A percentile compares a stretch with the other conserved stretches of the same genome.
These are phyloP conservation scores for Globisporangium cystogenes DNA, from an alignment of 352 stramenopile genomes.

Conservation along the genomic window DNA sequence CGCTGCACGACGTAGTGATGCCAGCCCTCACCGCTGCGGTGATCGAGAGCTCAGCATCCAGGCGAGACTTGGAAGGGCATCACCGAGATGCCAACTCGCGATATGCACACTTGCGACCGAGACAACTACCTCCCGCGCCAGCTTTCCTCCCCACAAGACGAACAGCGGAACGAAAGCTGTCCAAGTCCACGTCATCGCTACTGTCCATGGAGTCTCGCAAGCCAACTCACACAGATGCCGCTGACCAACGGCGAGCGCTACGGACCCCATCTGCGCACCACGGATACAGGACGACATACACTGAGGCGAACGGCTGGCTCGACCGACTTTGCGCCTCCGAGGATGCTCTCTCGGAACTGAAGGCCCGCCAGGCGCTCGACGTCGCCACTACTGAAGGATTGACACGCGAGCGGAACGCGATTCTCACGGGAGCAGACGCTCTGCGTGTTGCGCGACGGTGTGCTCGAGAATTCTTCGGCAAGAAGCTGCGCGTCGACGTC, in stretches of 20 bases:
- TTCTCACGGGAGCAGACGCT: slow-evolving; percentile 28
- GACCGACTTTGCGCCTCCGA: background rate
- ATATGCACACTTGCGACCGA: background rate
- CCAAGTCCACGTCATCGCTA: background rate
- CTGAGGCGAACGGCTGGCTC: slow-evolving; percentile 10
- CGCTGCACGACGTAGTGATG: background rate
- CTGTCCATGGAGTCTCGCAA: background rate
- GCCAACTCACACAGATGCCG: background rate
- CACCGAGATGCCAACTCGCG: background rate
- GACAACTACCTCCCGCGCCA: background rate
- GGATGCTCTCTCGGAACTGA: background rate
- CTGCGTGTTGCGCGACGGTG: slow-evolving; percentile 30
- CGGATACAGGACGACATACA: slow-evolving; percentile 3
- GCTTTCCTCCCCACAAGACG: background rate
- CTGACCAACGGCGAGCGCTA: background rate
- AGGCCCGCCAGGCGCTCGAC: slow-evolving; percentile 10
- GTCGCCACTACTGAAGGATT: slow-evolving; percentile 2
- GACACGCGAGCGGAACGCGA: slow-evolving; percentile 16
- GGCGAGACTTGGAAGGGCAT: background rate
- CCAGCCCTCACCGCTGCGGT: background rate
- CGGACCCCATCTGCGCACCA: background rate
- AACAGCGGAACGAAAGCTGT: background rate
- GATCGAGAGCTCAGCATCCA: background rate
- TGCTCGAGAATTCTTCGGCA: slow-evolving; percentile 25
- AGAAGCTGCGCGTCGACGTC: background rate